A percentile compares a stretch with the other conserved stretches of the same genome.
Conservation (phyloP, 192 early-diverging fungal species). For the Mortierella hygrophila region DNA sequence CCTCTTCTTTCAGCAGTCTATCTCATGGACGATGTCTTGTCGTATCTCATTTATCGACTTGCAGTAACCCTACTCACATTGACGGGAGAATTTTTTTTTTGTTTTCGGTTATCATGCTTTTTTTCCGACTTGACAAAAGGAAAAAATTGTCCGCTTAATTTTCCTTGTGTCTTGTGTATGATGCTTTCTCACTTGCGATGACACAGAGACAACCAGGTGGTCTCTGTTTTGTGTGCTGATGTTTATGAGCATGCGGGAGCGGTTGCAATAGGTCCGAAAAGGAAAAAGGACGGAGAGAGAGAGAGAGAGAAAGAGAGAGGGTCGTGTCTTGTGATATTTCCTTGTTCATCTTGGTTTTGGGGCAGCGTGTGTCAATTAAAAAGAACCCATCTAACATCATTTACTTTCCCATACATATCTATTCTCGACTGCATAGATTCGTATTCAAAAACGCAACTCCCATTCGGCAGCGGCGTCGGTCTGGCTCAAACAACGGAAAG, state of each 20-base stretch:
- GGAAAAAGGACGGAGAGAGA: constrained; percentile 4
- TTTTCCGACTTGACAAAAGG: not conserved
- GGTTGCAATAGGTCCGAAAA: not conserved
- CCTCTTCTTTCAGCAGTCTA: not conserved
- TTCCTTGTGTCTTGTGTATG: not conserved
- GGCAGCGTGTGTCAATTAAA: not conserved
- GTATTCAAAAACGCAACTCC: constrained; percentile 67
- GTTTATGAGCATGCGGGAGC: not conserved
- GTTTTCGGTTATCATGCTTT: not conserved
- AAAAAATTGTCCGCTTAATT: constrained; percentile 2
- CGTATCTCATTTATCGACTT: not conserved
- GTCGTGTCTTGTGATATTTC: not conserved
- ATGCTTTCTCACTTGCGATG: not conserved
- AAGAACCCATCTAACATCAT: not conserved
- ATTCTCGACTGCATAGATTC: constrained; percentile 49
- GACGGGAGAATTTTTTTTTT: constrained; percentile 3
- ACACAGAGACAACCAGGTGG: constrained; percentile 1
- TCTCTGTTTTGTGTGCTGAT: constrained; percentile 1
- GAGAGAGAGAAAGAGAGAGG: not conserved
- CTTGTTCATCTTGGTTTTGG: not conserved
- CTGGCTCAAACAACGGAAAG: constrained; percentile 71
- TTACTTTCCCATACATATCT: not conserved
- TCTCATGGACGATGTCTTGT: not conserved
- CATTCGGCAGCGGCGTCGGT: constrained; percentile 68
- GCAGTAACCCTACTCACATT: not conserved